Conservation (phyloP, 305 asterid genomes). For the Salvia sclarea region DNA sequence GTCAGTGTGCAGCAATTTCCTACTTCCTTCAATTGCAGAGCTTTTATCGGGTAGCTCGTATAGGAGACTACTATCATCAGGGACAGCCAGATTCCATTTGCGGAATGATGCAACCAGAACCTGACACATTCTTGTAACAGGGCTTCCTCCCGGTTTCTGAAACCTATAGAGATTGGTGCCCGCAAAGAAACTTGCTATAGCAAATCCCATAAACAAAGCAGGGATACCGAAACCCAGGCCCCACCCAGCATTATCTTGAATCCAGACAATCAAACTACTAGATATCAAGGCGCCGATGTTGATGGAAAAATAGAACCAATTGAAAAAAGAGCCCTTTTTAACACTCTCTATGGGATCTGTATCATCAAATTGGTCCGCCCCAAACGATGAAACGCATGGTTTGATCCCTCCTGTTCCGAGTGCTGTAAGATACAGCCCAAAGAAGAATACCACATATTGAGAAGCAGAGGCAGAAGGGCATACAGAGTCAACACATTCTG, state of each 20-base stretch:
- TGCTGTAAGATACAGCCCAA: constrained; percentile 84
- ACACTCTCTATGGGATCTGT: constrained; percentile 81
- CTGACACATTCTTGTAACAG: constrained; percentile 92
- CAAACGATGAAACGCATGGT: constrained; percentile 96
- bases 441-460: constrained; percentile 72
- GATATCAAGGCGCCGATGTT: constrained; percentile 88
- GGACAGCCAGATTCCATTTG: constrained; percentile 60
- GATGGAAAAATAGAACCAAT: constrained; percentile 90
- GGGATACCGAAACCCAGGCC: constrained; percentile 96
- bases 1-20: constrained; percentile 82
- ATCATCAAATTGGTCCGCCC: constrained; percentile 98
- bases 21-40: constrained; percentile 94
- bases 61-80: constrained; percentile 67
- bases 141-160: constrained; percentile 99
- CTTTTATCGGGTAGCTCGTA: constrained; percentile 72
- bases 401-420: constrained; percentile 98
- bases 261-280: constrained; percentile 86
- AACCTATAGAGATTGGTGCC: constrained; percentile 88
- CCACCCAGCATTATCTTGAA: constrained; percentile 98
- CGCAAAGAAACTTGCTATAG: constrained; percentile 75
- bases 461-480: constrained; percentile 80
- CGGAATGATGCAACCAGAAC: constrained; percentile 77
- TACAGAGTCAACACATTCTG: constrained; percentile 72
- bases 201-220: constrained; percentile 74
- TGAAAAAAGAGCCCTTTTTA: constrained; percentile 93